phyloP scores from a whole-genome alignment of 441 rosid genomes.

The Capsella rubella region DNA sequence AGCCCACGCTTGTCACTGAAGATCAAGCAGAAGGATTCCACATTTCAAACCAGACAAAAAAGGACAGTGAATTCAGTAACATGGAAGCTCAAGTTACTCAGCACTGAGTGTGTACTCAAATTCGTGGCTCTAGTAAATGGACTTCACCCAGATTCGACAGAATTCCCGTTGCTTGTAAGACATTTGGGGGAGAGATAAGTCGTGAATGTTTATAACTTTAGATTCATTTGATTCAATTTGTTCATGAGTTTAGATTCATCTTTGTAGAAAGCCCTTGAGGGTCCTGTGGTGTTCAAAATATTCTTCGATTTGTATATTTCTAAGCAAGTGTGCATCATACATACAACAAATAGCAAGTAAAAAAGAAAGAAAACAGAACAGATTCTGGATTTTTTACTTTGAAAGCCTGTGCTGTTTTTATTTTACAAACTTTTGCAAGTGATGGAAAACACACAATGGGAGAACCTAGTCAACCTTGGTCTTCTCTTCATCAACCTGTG shows the following conservation, averaged over 20 bases:
- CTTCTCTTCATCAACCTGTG: constrained; percentile 97
- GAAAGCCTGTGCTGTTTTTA: constrained; percentile 30
- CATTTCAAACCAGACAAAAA: constrained; percentile 24
- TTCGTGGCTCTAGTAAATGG: constrained; percentile 41
- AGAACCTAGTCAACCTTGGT: constrained; percentile 40
- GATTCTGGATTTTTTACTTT: not conserved
- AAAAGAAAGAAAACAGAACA: constrained; percentile 18
- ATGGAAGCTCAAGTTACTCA: constrained; percentile 43
- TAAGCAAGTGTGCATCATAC: constrained; percentile 22
- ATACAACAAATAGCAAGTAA: constrained; percentile 31
- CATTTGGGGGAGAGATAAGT: constrained; percentile 36
- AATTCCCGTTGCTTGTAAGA: constrained; percentile 36
- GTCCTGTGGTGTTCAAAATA: constrained; percentile 22
- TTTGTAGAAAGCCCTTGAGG: constrained; percentile 37
- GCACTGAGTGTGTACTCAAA: constrained; percentile 33
- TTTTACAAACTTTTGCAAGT: constrained; percentile 32
- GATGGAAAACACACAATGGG: not conserved
- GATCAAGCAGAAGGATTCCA: constrained; percentile 38
- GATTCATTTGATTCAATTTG: constrained; percentile 18
- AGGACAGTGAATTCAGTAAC: constrained; percentile 19
- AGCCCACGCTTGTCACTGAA: constrained; percentile 40
- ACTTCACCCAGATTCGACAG: constrained; percentile 43
- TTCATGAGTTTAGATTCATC: constrained; percentile 28
- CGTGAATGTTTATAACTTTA: constrained; percentile 4
- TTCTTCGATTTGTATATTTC: constrained; percentile 29